Evolutionary conservation across 208 protist genomes (phyloP).

Genomic region (Leishmania tropica): DNA sequence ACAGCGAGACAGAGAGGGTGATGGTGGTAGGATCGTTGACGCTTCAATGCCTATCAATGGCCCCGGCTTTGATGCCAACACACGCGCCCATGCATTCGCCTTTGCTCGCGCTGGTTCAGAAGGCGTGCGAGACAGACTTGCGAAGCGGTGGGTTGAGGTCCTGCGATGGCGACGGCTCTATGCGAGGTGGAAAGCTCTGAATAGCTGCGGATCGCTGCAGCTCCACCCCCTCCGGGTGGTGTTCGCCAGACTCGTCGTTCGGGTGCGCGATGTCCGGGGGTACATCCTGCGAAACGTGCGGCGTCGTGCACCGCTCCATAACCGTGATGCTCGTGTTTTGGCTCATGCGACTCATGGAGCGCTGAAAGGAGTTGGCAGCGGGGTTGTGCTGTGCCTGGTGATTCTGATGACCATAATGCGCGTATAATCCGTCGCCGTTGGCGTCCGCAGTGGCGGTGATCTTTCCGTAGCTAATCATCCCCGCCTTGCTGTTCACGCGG

Average conservation of each 20-base stretch:
- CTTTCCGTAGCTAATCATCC: background rate
- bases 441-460: background rate
- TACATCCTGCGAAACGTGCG: constrained; percentile 40
- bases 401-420: background rate
- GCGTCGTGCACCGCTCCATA: constrained; percentile 43
- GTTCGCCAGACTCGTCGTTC: constrained; percentile 57
- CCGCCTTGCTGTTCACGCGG: constrained; percentile 1
- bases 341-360: constrained; percentile 38
- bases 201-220: constrained; percentile 76
- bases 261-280: constrained; percentile 60
- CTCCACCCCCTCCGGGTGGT: constrained; percentile 54
- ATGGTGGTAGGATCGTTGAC: background rate
- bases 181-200: constrained; percentile 56
- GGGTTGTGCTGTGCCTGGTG: constrained; percentile 11
- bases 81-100: background rate
- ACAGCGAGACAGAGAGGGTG: background rate
- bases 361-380: constrained; percentile 25
- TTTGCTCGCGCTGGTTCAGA: constrained; percentile 16
- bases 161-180: constrained; percentile 75
- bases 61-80: background rate
- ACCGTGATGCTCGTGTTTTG: constrained; percentile 14
- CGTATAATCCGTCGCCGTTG: background rate
- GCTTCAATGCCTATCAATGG: background rate
- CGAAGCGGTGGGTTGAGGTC: constrained; percentile 73
- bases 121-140: constrained; percentile 58